Base-by-base conservation (phyloP, 2,329 filamentous ascomycete genomes). In the Aspergillus pseudoterreus region DNA sequence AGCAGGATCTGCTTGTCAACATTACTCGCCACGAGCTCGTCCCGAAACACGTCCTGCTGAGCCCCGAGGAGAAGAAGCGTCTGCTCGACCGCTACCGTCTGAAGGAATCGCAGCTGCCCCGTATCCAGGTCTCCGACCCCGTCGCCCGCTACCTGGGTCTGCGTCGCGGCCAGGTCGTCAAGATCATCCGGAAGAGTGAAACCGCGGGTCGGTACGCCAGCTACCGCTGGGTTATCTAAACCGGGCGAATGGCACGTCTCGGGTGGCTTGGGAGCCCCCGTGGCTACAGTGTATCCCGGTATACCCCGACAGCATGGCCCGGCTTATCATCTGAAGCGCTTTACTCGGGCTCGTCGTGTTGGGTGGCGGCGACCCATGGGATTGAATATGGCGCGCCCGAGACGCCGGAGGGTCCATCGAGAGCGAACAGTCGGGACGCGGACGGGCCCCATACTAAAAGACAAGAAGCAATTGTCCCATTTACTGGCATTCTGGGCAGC, bases 11-110 rank as follows among this genome's bases (percentile, higher is more conserved):
- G 63, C 81, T 97, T 54, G 92, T 99, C 73, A 99, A 99, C 76
- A 97, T 99, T 72, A 97, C 92, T 53, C 89, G 92, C 71, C 94
- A 99, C 76, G 92, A 97, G 75, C 82, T 99, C 50, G 94, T 99
- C 27, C 94, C 94, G 42, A 91, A 88, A 70, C 94, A 99, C 69
- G 86, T 97, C 35, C 76, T 97, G 54, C 83, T 99, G 51, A 95
- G 90, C 64, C 82, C 85, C 43, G 90, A 95, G 64, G 94, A 99
- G 79, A 96, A 96, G 82, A 76, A 77, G 43, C 87, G 88, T 35
- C 76, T 99, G 65, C 79, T 99, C 54, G 85, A 91, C 75, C 81
- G 94, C 57, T 99, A 99, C 75, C 84, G 94, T 45, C 76, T 99
- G 71, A 97, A 96, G 83, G 94, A 99, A 80, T 96, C 90, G 9